Evolutionary conservation across 371 early-diverging fungal genomes (phyloP).

Genomic region (Rhizomucor miehei): DNA sequence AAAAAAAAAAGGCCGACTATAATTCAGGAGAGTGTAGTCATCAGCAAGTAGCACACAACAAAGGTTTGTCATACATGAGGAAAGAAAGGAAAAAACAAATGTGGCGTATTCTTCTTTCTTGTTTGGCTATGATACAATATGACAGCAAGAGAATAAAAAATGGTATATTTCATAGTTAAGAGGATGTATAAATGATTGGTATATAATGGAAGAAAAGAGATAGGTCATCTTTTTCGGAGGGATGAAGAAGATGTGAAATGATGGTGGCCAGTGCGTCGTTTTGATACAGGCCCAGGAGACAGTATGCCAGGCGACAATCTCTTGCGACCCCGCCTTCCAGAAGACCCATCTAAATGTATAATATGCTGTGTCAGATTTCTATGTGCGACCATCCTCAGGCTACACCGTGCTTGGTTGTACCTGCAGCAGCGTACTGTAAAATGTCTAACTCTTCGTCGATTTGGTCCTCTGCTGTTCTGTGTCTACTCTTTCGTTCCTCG

Average conservation of each 20-base stretch:
- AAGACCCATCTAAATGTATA: not conserved
- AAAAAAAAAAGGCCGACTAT: no score
- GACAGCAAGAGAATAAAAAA: not conserved
- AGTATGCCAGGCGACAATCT: slow-evolving; percentile 1
- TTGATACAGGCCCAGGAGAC: not conserved
- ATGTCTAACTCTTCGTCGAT: not conserved
- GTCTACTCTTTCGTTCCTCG: slow-evolving; percentile 5
- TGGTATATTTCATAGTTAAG: not conserved
- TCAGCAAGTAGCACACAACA: no score
- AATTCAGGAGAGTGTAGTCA: no score
- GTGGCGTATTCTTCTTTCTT: no score
- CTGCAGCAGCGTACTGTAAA: slow-evolving; percentile 4
- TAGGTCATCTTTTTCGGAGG: not conserved
- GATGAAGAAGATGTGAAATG: not conserved
- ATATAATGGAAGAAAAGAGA: not conserved
- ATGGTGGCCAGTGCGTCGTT: slow-evolving; percentile 12
- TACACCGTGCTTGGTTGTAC: not conserved
- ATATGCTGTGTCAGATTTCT: not conserved
- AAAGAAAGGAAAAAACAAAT: no score
- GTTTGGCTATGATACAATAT: not conserved
- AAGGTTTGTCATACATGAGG: no score
- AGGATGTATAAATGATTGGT: not conserved
- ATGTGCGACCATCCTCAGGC: not conserved
- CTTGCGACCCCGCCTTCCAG: slow-evolving; percentile 8
- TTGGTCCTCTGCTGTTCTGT: no score